Evolutionary conservation across 441 rosid genomes (phyloP), one percentile per base, ranked within the genome.

Genomic region (Corymbia calophylla): DNA sequence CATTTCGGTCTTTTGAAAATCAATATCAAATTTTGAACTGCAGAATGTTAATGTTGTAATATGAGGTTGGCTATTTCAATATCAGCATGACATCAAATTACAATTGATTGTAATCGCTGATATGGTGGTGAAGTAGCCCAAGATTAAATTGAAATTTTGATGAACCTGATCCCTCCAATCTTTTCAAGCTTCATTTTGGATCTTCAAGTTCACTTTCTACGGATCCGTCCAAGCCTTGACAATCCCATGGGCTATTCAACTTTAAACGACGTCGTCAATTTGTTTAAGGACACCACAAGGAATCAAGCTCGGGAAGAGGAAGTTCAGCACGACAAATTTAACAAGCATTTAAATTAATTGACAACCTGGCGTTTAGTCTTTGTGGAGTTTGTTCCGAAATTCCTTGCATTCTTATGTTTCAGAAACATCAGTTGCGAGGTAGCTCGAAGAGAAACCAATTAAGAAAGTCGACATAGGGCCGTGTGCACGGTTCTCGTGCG

Each of bases 401-500:
- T 58, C 29, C 64, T 58, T 58, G 64, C 64, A n/a, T 58, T n/a
- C n/a, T 58, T 5, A 15, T 14, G 29, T 58, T n/a, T 25, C 32
- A 15, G 32, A 62, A 29, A 29, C 32, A 29, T 62, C 68, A 62
- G 18, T 3, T 29, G 68, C 32, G 18, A 25, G 64, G 64, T 12
- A 58, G 29, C 14, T 12, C 13, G 14, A 11, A 29, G 14, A 58
- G 64, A 58, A 58, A 60, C 31, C 3, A 15, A 60, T 27, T 27
- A 25, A 60, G 35, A 64, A 64, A 64, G 35, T 14, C 35, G 35
- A n/a, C 31, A 7, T n/a, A n/a, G 35, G 35, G 35, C 19, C 70
- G 10, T 12, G 16, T 12, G n/a, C 13, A 3, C 4, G 5, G 31
- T 1, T 5, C 13, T 27, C 14, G n/a, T 27, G 9, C 29, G 16